Evolutionary conservation across 106 monocot genomes (phyloP).

Genomic region (Dioscorea alata): DNA sequence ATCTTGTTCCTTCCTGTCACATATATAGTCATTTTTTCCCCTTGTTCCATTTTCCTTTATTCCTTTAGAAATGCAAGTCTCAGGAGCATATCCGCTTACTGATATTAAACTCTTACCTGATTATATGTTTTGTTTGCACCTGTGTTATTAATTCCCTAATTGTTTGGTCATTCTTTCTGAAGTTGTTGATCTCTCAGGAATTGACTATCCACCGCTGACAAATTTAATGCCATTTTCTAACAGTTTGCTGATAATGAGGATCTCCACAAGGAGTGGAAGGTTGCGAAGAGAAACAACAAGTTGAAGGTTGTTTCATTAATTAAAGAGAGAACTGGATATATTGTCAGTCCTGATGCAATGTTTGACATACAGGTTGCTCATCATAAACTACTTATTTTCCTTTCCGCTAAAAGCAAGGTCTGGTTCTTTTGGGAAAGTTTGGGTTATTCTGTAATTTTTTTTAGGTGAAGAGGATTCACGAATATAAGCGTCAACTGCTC

Average conservation of each 20-base stretch:
- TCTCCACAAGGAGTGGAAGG: conserved; percentile 81
- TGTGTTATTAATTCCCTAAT: too few species aligned
- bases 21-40: too few species aligned
- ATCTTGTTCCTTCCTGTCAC: too few species aligned
- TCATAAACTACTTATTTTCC: not conserved
- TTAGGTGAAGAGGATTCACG: conserved; percentile 95
- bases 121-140: too few species aligned
- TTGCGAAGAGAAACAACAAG: conserved; percentile 81
- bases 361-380: conserved; percentile 85
- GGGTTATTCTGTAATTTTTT: conserved; percentile 1
- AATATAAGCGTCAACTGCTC: conserved; percentile 88
- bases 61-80: too few species aligned
- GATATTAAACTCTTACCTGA: too few species aligned
- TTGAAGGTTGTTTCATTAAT: conserved; percentile 80
- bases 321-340: conserved; percentile 85
- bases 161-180: too few species aligned
- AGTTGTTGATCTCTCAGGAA: too few species aligned
- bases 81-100: too few species aligned
- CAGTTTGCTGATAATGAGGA: conserved; percentile 89
- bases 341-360: conserved; percentile 91
- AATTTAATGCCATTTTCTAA: conserved; percentile 7
- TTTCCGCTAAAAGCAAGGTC: too few species aligned
- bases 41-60: too few species aligned
- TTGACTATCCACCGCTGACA: not conserved
- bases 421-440: too few species aligned